phyloP scores from a whole-genome alignment of 2,329 filamentous ascomycete genomes.

The Tolypocladium cylindrosporum region DNA sequence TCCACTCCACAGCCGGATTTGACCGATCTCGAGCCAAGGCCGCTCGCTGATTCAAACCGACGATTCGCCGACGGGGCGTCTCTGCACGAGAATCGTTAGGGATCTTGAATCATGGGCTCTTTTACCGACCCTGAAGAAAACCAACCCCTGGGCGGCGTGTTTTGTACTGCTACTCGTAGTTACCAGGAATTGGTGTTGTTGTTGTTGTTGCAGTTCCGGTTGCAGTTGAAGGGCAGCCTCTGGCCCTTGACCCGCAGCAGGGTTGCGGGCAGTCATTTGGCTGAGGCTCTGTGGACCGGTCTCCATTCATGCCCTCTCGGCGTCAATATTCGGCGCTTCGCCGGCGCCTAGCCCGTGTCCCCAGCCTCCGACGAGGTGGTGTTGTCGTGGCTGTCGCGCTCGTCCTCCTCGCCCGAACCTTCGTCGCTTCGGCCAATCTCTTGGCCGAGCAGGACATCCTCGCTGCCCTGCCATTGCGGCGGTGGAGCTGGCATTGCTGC shows the following conservation, averaged over 20 bases:
- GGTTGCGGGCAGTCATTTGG: neutral
- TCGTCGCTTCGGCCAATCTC: constrained; percentile 30
- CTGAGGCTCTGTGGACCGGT: constrained; percentile 2
- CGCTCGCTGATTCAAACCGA: constrained; percentile 6
- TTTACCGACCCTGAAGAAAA: neutral
- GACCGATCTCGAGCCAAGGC: constrained; percentile 6
- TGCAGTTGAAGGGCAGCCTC: neutral
- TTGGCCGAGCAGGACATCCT: constrained; percentile 48
- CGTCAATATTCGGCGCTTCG: constrained; percentile 16
- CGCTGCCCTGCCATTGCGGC: constrained; percentile 59
- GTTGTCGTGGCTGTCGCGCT: constrained; percentile 4
- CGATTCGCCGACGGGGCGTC: constrained; percentile 11
- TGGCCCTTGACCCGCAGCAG: neutral
- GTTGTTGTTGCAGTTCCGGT: neutral
- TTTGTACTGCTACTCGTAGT: neutral
- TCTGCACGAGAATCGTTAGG: neutral
- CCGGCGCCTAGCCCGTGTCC: constrained; percentile 16
- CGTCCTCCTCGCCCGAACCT: constrained; percentile 15
- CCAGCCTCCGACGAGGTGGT: constrained; percentile 7
- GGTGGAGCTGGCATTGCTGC: constrained; percentile 48
- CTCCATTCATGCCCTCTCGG: constrained; percentile 3
- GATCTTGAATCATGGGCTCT: constrained; percentile 1
- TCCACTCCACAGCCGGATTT: constrained; percentile 16
- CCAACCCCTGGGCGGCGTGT: neutral
- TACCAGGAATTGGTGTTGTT: too few relatives aligned